Base-by-base conservation (phyloP, 495 filamentous ascomycete species). In the Penicillium coprophilum region DNA sequence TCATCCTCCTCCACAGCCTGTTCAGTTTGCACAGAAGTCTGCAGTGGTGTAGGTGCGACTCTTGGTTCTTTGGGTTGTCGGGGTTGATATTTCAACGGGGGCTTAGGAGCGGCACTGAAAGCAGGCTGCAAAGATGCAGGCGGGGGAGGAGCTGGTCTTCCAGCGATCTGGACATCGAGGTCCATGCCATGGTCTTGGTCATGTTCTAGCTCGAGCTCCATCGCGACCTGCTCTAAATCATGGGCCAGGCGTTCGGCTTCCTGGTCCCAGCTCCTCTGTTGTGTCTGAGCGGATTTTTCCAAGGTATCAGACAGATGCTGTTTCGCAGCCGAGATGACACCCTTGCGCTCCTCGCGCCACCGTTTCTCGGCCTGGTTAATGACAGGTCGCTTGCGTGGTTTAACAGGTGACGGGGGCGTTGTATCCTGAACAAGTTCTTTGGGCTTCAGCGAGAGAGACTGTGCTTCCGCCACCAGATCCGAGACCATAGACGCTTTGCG, bases 181-280 rank as follows among this genome's bases (percentile, higher is more conserved):
- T 66, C 61, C 59, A 69, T 70, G 12, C 44, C 58, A 10, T 55
- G 53, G 13, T 56, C 49, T 21, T 63, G 62, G 34, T 62, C 53
- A 17, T 57, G 54, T 2, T 56, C 55, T 6, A 10, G 31, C 52
- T 77, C 70, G 0, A 79, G 54, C 52, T 80, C 73, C 45, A 80
- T 59, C n/a, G 77, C 77, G 51, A 82, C 63, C 45, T 72, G 62
- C 56, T 81, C 77, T 21, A 82, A 69, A 34, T 81, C 72, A 39
- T 53, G 59, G 6, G 74, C 78, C 23, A 83, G 62, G 17, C 71
- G 65, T 8, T 76, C 71, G 9, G 78, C 77, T 43, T 75, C 71
- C 43, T 73, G 68, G 11, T 79, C 72, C 75, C 75, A 78, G 12
- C 63, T 70, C 28, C 56, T 74, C 49, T 72, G 64, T 3, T 65